Evolutionary conservation across 441 rosid species (phyloP).

Genomic region (Populus tomentosa): DNA sequence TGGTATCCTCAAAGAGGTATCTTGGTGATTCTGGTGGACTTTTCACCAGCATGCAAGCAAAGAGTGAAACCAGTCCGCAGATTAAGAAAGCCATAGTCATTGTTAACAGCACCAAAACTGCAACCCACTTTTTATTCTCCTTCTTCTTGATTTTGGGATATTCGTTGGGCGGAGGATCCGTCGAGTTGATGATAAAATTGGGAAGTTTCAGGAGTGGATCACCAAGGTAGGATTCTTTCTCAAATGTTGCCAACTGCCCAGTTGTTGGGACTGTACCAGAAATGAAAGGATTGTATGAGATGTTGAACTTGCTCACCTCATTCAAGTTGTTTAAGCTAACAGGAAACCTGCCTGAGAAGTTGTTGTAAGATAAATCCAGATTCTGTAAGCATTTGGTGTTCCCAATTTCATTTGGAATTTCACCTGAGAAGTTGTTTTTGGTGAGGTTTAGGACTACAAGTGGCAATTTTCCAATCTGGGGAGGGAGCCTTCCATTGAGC

Average conservation of each 20-base stretch:
- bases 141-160: background rate
- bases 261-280: constrained; percentile 65
- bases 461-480: constrained; percentile 48
- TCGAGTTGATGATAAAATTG: constrained; percentile 28
- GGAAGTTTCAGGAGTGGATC: constrained; percentile 59
- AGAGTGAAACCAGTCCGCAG: constrained; percentile 42
- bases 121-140: constrained; percentile 16
- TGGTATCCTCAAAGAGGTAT: constrained; percentile 45
- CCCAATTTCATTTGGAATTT: constrained; percentile 65
- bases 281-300: constrained; percentile 71
- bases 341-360: constrained; percentile 77
- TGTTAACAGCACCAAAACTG: constrained; percentile 26
- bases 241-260: constrained; percentile 76
- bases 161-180: background rate
- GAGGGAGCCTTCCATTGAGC: constrained; percentile 55
- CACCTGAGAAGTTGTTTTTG: constrained; percentile 49
- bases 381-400: constrained; percentile 55
- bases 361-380: constrained; percentile 81
- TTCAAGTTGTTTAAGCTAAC: constrained; percentile 46
- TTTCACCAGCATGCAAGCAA: constrained; percentile 35
- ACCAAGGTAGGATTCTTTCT: constrained; percentile 66
- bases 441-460: constrained; percentile 71
- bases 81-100: constrained; percentile 31
- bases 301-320: constrained; percentile 70
- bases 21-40: constrained; percentile 30